Base-by-base conservation (phyloP, 2,329 filamentous ascomycete genomes). In the Hypocrella siamensis region DNA sequence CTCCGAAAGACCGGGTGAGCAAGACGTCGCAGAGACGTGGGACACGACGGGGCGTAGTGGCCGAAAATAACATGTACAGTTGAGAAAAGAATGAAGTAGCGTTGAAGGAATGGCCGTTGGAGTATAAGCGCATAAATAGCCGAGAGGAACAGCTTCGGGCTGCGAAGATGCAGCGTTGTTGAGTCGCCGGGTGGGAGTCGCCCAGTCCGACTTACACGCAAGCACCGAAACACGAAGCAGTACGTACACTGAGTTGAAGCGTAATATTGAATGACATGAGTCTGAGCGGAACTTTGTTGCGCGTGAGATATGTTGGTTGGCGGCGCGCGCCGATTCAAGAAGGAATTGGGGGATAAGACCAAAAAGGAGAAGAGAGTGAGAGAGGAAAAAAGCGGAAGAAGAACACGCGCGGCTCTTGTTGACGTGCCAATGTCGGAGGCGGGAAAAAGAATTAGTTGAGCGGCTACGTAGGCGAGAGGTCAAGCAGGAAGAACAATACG, bases 121-220 rank as follows among this genome's bases (percentile, higher is more conserved):
- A n/a, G n/a, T n/a, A n/a, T n/a, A n/a, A n/a, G n/a, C n/a, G n/a
- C n/a, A n/a, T n/a, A n/a, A n/a, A n/a, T 3, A 26, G 25, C 25
- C 15, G 21, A 26, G 25, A 26, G 3, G n/a, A 26, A 26, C 10
- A 26, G 25, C n/a, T 26, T 7, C 25, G 9, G n/a, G 25, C n/a
- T 14, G 7, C 25, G 9, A 14, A 26, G 3, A 18, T n/a, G 8
- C 21, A 17, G 35, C 22, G 30, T 26, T 21, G 30, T 33, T 12
- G 27, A 33, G 31, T 21, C 26, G 32, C 25, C n/a, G 16, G 34
- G 27, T 25, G 35, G 34, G 34, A 35, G 17, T 25, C 14, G n/a
- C 31, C 27, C 31, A 19, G 26, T 21, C 31, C 41, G 49, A 53
- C 50, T 53, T 53, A 52, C 47, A 53, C 48, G 48, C 39, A 34